These are phyloP conservation scores for Globisporangium radiosum DNA, from an alignment of 352 stramenopile genomes.

Conservation along the genomic window DNA sequence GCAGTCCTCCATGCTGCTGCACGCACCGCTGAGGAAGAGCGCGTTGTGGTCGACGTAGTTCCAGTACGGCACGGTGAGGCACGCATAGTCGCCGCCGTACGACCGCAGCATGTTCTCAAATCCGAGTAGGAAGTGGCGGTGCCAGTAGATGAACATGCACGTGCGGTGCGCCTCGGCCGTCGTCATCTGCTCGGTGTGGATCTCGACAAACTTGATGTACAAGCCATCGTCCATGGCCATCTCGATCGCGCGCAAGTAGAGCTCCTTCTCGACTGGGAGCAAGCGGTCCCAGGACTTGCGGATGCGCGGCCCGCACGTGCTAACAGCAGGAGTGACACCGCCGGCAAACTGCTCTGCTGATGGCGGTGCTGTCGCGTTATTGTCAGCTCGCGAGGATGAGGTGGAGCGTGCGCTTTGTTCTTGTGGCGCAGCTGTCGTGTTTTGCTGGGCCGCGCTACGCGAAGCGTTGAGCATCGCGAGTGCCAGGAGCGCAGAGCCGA, in stretches of 20 bases:
- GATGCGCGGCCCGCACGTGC: conserved; percentile 53
- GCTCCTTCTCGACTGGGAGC: conserved; percentile 46
- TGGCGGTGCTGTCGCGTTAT: neutral
- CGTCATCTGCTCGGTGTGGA: conserved; percentile 84
- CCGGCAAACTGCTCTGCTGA: conserved; percentile 7
- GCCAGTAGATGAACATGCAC: conserved; percentile 88
- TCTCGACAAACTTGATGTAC: conserved; percentile 85
- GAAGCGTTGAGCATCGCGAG: neutral
- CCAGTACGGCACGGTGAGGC: conserved; percentile 84
- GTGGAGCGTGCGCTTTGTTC: neutral
- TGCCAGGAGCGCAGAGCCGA: neutral
- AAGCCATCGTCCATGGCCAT: conserved; percentile 73
- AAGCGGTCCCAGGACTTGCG: conserved; percentile 72
- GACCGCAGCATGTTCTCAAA: conserved; percentile 85
- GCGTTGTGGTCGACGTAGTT: conserved; percentile 84
- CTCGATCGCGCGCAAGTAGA: conserved; percentile 72
- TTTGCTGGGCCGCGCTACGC: conserved; percentile 7
- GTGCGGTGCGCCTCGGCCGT: conserved; percentile 74
- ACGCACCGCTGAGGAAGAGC: conserved; percentile 50
- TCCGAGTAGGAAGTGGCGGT: conserved; percentile 66
- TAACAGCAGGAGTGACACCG: neutral
- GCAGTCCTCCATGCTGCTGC: conserved; percentile 67
- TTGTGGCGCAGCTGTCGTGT: neutral
- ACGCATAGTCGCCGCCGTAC: conserved; percentile 75
- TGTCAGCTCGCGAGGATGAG: neutral